Percentiles rank a stretch among this genome's conserved stretches.
Evolutionary conservation across 2,329 filamentous ascomycete genomes (phyloP).

Genomic region (Verticillium tricorpus): DNA sequence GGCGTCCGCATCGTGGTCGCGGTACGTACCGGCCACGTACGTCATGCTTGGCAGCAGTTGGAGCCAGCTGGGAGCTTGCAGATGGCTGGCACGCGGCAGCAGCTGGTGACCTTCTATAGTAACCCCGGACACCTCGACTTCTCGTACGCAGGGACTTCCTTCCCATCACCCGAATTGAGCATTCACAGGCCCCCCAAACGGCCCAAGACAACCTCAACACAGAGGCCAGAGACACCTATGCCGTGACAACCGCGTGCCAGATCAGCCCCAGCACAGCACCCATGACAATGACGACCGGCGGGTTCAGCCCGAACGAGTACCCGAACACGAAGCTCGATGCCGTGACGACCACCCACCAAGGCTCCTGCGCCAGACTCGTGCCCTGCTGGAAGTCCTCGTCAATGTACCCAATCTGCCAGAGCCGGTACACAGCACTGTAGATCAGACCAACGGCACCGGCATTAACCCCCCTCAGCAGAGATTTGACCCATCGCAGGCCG

Average conservation of each 20-base stretch:
- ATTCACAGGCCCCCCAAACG: too few relatives aligned
- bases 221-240: neutral
- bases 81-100: too few relatives aligned
- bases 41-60: conserved; percentile 3
- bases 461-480: conserved; percentile 51
- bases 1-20: neutral
- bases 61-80: neutral
- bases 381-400: conserved; percentile 42
- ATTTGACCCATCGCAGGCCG: conserved; percentile 39
- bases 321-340: conserved; percentile 21
- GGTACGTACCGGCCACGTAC: conserved; percentile 2
- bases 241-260: conserved; percentile 1
- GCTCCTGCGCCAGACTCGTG: conserved; percentile 50
- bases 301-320: neutral
- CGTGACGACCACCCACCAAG: conserved; percentile 61
- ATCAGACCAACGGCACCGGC: conserved; percentile 57
- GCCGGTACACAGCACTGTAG: conserved; percentile 59
- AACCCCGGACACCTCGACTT: too few relatives aligned
- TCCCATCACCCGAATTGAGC: too few relatives aligned
- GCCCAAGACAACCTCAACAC: too few relatives aligned
- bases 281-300: neutral
- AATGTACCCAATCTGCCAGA: conserved; percentile 59
- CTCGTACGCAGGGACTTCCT: too few relatives aligned
- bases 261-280: neutral
- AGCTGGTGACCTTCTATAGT: too few relatives aligned